These are phyloP conservation scores for Phylloporus arenicola DNA, from an alignment of 768 basidiomycete genomes.

Conservation along the genomic window DNA sequence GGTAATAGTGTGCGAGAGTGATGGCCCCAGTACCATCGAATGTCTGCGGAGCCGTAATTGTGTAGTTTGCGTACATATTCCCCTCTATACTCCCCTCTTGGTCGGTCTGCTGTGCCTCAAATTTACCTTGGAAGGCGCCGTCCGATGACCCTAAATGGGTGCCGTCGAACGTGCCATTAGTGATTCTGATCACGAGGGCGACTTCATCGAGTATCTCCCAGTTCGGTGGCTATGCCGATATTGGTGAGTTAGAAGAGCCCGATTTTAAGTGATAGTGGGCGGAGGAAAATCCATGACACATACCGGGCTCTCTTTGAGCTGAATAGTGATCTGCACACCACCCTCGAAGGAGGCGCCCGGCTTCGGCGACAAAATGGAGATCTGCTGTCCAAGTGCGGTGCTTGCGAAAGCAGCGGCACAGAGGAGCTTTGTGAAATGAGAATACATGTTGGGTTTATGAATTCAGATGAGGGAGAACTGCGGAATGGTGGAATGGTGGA, in stretches of 20 bases:
- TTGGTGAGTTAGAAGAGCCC: background rate
- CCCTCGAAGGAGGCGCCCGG: slow-evolving; percentile 28
- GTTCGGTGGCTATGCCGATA: background rate
- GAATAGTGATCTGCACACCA: slow-evolving; percentile 32
- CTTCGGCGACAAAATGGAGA: slow-evolving; percentile 33
- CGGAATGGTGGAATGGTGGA: background rate
- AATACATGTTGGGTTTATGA: slow-evolving; percentile 6
- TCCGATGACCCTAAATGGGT: background rate
- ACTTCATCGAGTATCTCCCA: background rate
- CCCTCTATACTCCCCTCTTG: too few relatives aligned
- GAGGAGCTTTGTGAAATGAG: slow-evolving; percentile 4
- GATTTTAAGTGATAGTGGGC: too few relatives aligned
- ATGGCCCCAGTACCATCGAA: background rate
- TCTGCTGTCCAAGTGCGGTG: slow-evolving; percentile 36
- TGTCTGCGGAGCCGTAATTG: background rate
- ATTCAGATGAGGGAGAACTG: too few relatives aligned
- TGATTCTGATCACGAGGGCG: slow-evolving; percentile 1
- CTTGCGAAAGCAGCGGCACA: slow-evolving; percentile 6
- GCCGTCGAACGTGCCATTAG: background rate
- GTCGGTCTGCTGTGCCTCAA: background rate
- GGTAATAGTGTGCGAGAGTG: background rate
- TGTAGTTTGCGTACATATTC: background rate
- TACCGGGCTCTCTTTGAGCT: slow-evolving; percentile 38
- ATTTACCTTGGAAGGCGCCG: background rate
- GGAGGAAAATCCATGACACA: slow-evolving; percentile 10